These are phyloP conservation scores for Lactarius quietus DNA, from an alignment of 768 basidiomycete genomes.

Conservation along the genomic window DNA sequence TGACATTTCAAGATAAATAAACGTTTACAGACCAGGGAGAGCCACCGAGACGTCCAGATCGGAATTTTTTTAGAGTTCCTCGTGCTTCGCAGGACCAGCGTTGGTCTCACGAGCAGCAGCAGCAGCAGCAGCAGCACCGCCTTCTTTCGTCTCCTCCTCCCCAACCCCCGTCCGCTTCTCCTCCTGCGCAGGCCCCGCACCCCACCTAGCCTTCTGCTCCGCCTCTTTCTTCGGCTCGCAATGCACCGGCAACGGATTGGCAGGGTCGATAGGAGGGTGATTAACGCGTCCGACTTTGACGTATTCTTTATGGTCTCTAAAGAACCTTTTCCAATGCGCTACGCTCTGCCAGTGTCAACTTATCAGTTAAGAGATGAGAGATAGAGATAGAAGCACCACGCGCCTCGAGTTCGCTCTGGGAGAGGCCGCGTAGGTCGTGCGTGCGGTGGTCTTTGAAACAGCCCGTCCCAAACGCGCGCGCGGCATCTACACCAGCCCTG, in stretches of 20 bases:
- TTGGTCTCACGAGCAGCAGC: too few species aligned
- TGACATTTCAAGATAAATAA: too few species aligned
- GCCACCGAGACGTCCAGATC: too few species aligned
- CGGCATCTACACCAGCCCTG: conserved; percentile 84
- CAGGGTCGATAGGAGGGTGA: conserved; percentile 74
- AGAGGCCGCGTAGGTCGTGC: conserved; percentile 83
- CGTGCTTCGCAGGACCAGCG: conserved; percentile 1
- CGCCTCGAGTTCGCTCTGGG: conserved; percentile 66
- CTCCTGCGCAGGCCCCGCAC: conserved; percentile 27
- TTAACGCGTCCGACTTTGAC: conserved; percentile 69
- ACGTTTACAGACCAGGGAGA: too few species aligned
- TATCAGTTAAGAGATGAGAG: background rate
- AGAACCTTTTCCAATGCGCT: conserved; percentile 89
- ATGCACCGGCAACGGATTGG: conserved; percentile 67
- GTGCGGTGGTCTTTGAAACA: conserved; percentile 91
- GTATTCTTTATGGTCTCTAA: conserved; percentile 77
- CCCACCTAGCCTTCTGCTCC: conserved; percentile 21
- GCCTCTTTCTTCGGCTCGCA: conserved; percentile 61
- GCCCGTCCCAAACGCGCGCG: conserved; percentile 88
- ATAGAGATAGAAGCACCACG: conserved; percentile 28
- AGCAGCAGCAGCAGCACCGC: too few species aligned
- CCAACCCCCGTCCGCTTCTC: background rate
- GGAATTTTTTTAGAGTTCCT: conserved; percentile 12
- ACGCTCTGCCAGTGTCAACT: conserved; percentile 53
- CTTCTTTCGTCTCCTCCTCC: background rate